A percentile compares a stretch with the other conserved stretches of the same genome.
phyloP scores from a whole-genome alignment of 2,329 filamentous ascomycete genomes.

The Penicillium sp. region DNA sequence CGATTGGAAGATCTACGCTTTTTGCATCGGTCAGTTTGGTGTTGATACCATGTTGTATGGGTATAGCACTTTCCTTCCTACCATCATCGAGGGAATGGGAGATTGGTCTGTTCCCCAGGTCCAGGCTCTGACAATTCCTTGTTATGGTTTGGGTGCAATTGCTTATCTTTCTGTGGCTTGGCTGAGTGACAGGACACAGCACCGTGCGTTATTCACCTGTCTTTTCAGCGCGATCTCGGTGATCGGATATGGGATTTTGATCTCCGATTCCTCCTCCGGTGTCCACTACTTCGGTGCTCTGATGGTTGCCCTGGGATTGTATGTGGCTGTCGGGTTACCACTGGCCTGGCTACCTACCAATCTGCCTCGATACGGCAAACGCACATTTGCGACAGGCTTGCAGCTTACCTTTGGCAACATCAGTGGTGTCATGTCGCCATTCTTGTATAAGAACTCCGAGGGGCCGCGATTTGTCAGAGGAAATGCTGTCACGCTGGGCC shows the following conservation, averaged over 20 bases:
- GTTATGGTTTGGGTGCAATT: constrained; percentile 71
- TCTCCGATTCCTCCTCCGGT: constrained; percentile 60
- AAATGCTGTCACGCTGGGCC: constrained; percentile 61
- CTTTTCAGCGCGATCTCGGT: constrained; percentile 64
- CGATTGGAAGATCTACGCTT: constrained; percentile 76
- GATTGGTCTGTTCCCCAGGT: constrained; percentile 64
- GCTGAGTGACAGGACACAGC: constrained; percentile 67
- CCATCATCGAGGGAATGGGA: constrained; percentile 72
- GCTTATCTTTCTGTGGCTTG: constrained; percentile 67
- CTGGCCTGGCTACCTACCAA: constrained; percentile 65
- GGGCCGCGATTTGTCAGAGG: constrained; percentile 62
- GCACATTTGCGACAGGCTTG: constrained; percentile 69
- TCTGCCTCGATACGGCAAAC: constrained; percentile 72
- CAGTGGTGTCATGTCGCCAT: constrained; percentile 73
- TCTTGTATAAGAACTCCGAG: constrained; percentile 51
- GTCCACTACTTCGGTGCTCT: constrained; percentile 77
- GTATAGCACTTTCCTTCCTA: constrained; percentile 75
- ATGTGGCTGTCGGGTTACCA: constrained; percentile 59
- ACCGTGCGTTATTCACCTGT: constrained; percentile 64
- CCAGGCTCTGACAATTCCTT: constrained; percentile 76
- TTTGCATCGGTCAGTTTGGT: constrained; percentile 70
- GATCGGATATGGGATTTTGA: constrained; percentile 67
- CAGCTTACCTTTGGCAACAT: constrained; percentile 71
- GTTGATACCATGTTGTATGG: constrained; percentile 77
- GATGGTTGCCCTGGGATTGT: constrained; percentile 72